These are phyloP conservation scores for Conoideocrella luteorostrata DNA, from an alignment of 2,329 filamentous ascomycete genomes.

Conservation along the genomic window DNA sequence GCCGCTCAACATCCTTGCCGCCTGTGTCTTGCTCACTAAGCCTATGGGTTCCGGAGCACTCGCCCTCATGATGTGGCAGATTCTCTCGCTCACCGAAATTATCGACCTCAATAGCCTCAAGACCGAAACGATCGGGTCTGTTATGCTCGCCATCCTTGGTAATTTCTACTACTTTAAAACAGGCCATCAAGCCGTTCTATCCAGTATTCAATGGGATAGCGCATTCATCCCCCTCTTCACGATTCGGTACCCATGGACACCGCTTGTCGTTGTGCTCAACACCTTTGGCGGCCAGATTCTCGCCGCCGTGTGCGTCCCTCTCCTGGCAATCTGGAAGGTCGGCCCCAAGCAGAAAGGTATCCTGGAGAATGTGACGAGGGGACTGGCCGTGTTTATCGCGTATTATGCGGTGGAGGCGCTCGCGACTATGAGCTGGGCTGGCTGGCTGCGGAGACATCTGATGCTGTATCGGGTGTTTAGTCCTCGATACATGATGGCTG, in stretches of 20 bases:
- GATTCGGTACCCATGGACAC: slow-evolving; percentile 84
- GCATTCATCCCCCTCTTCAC: slow-evolving; percentile 84
- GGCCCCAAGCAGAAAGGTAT: slow-evolving; percentile 65
- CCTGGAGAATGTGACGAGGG: slow-evolving; percentile 63
- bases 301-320: slow-evolving; percentile 70
- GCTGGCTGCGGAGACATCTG: slow-evolving; percentile 78
- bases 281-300: slow-evolving; percentile 86
- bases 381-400: slow-evolving; percentile 66
- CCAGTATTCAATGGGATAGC: slow-evolving; percentile 90
- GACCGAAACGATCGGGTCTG: slow-evolving; percentile 69
- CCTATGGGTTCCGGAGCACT: slow-evolving; percentile 89
- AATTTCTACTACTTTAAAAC: slow-evolving; percentile 97
- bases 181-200: slow-evolving; percentile 83
- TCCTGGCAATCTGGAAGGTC: slow-evolving; percentile 84
- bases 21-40: slow-evolving; percentile 77
- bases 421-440: slow-evolving; percentile 86
- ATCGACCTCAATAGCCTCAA: slow-evolving; percentile 55
- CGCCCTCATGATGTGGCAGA: slow-evolving; percentile 78
- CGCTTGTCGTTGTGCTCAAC: slow-evolving; percentile 75
- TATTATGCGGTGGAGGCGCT: slow-evolving; percentile 80
- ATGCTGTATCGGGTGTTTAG: slow-evolving; percentile 96
- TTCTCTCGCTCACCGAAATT: slow-evolving; percentile 68
- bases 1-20: slow-evolving; percentile 69
- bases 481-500: slow-evolving; percentile 83
- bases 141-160: slow-evolving; percentile 80